A percentile compares a stretch with the other conserved stretches of the same genome.
These are phyloP conservation scores for Somion occarium DNA, from an alignment of 1,284 basidiomycete genomes.

Conservation along the genomic window DNA sequence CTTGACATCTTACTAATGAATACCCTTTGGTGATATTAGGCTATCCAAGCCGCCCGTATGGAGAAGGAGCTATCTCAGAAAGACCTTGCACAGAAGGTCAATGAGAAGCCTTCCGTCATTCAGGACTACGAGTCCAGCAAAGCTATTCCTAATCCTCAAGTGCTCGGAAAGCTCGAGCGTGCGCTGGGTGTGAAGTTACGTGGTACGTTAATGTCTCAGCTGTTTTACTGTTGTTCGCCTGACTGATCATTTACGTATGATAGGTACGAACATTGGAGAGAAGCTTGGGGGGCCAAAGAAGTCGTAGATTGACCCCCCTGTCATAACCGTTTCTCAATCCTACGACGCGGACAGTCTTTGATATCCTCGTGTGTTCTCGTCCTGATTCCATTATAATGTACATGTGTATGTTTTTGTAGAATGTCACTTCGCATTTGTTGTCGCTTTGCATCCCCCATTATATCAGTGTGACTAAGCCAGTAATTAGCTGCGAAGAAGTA, in stretches of 20 bases:
- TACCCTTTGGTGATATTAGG: slow-evolving; percentile 47
- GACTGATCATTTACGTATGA: too few relatives aligned
- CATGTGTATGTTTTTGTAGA: too few relatives aligned
- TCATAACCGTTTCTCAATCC: too few relatives aligned
- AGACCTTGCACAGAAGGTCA: slow-evolving; percentile 90
- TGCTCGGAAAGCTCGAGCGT: slow-evolving; percentile 91
- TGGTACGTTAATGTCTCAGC: slow-evolving; percentile 43
- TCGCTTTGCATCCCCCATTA: too few relatives aligned
- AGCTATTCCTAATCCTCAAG: slow-evolving; percentile 87
- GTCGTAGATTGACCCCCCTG: slow-evolving; percentile 36
- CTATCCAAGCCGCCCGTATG: slow-evolving; percentile 81
- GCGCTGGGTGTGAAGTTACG: slow-evolving; percentile 89
- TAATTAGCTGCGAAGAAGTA: too few relatives aligned
- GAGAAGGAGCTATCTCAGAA: slow-evolving; percentile 84
- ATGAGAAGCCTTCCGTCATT: slow-evolving; percentile 84
- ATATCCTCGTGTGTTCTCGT: too few relatives aligned
- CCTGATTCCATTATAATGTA: too few relatives aligned
- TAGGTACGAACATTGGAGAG: slow-evolving; percentile 70
- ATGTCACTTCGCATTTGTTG: too few relatives aligned
- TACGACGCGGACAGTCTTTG: too few relatives aligned
- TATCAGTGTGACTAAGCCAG: too few relatives aligned
- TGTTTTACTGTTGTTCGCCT: too few relatives aligned
- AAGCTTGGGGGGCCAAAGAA: slow-evolving; percentile 76
- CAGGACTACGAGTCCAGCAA: slow-evolving; percentile 90
- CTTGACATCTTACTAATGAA: background rate